Base-by-base conservation (phyloP, 257 asterid species). In the Ligustrum vulgare region DNA sequence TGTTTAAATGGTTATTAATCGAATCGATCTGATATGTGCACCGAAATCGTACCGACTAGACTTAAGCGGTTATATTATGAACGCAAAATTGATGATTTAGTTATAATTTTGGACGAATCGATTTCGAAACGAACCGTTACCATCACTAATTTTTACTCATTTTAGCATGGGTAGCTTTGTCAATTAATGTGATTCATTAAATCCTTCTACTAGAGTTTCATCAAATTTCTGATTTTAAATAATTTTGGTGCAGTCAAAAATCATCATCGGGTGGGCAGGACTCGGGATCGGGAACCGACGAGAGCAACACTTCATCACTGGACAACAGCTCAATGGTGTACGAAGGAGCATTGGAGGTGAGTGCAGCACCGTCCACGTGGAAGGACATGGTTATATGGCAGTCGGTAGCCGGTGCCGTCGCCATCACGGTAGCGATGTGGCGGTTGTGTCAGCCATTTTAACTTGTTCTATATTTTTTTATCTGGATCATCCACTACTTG, bases 291-390 rank as follows among this genome's bases (percentile, higher is more conserved):
- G 78, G 34, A 60, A 23, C 67, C 6, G 67, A 67, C 2, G 80
- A 41, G 20, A 35, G 71, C 15, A 12, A 9, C 34, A 32, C 41
- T 41, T 23, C 67, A 22, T 35, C 67, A 3, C 64, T 71, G 16
- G 67, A 60, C 25, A 75, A 79, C 76, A 69, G 82, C 58, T 37
- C 77, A 8, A 86, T 86, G 82, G 76, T 83, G 16, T 86, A 83
- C 78, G 83, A 83, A 63, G 89, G 86, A 16, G 86, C 86, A 5
- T 69, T 67, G 47, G 83, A 79, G 69, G n/a, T 62, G 62, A 86
- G 79, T 62, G 82, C 78, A 37, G 32, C 76, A 45, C 72, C 78
- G 22, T 47, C 81, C 75, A 73, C 79, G 82, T 76, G 82, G 78
- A 33, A 6, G 67, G 84, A 80, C 81, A 8, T 60, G 33, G 18